phyloP scores from a whole-genome alignment of 192 early-diverging fungal species.

The Backusella tuberculispora region DNA sequence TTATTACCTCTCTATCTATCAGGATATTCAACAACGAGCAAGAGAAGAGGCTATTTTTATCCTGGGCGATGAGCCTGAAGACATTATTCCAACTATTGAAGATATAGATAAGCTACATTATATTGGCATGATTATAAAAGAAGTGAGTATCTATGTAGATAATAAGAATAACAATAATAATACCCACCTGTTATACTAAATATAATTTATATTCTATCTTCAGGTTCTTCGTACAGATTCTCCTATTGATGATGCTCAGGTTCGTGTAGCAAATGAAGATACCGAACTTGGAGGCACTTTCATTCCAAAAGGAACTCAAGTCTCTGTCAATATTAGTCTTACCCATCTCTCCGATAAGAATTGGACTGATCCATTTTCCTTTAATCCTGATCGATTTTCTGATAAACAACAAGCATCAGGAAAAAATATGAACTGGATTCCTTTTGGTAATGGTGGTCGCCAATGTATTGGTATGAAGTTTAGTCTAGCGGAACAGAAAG shows the following conservation, averaged over 20 bases:
- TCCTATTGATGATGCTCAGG: background rate
- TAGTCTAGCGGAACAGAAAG: no score
- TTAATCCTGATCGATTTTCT: constrained; percentile 54
- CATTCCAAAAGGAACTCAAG: constrained; percentile 29
- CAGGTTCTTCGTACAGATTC: background rate
- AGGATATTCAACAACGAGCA: constrained; percentile 57
- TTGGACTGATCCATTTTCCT: constrained; percentile 49
- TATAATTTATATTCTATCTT: constrained; percentile 7
- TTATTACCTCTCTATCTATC: constrained; percentile 50
- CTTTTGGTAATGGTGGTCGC: no score
- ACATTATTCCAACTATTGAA: constrained; percentile 52
- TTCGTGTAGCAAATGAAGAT: constrained; percentile 29
- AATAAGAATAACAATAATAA: background rate
- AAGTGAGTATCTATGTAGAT: constrained; percentile 17
- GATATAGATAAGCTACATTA: constrained; percentile 56
- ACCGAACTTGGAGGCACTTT: constrained; percentile 17
- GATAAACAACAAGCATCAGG: constrained; percentile 19
- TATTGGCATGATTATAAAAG: constrained; percentile 56
- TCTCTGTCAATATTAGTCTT: constrained; percentile 13
- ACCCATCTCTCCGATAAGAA: constrained; percentile 14
- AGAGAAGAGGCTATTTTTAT: constrained; percentile 53
- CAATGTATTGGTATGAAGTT: constrained; percentile 52
- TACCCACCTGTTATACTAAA: background rate
- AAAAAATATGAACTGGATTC: background rate
- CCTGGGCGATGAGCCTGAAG: constrained; percentile 54